Conservation (phyloP, 129 eudicot genomes). For the sunflower (Helianthus annuus) region DNA sequence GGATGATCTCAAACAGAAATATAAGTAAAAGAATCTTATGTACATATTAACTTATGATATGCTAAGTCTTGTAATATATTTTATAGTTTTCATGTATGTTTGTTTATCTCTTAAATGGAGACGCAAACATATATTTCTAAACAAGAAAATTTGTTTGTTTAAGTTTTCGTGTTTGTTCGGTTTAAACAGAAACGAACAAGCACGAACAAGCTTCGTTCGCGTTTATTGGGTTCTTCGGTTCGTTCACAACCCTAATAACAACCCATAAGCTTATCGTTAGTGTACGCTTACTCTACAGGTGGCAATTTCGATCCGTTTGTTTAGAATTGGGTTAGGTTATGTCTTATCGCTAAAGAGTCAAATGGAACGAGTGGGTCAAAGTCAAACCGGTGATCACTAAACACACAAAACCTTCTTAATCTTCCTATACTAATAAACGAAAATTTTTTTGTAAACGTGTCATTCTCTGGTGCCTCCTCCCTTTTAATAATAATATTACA, state of each 20-base stretch:
- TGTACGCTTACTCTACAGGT: neutral
- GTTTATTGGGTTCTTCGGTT: neutral
- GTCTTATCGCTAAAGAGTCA: neutral
- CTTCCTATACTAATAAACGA: too few relatives aligned
- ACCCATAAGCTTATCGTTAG: neutral
- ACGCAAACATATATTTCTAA: neutral
- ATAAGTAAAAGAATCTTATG: neutral
- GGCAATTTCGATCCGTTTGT: neutral
- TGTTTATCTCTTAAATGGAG: neutral
- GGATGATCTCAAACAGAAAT: neutral
- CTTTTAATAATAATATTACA: too few relatives aligned
- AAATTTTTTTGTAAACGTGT: too few relatives aligned
- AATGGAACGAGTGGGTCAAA: slow-evolving; percentile 4
- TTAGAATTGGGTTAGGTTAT: neutral
- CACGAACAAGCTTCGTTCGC: neutral
- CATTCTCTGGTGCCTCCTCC: too few relatives aligned
- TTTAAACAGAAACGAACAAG: neutral
- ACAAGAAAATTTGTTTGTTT: neutral
- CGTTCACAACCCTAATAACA: neutral
- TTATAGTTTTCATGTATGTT: neutral
- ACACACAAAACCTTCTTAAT: neutral
- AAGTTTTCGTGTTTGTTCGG: neutral
- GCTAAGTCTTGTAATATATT: neutral
- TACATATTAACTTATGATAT: neutral
- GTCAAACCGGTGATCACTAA: neutral